These are phyloP conservation scores for Litchi chinensis DNA, from an alignment of 345 rosid genomes.

Conservation along the genomic window DNA sequence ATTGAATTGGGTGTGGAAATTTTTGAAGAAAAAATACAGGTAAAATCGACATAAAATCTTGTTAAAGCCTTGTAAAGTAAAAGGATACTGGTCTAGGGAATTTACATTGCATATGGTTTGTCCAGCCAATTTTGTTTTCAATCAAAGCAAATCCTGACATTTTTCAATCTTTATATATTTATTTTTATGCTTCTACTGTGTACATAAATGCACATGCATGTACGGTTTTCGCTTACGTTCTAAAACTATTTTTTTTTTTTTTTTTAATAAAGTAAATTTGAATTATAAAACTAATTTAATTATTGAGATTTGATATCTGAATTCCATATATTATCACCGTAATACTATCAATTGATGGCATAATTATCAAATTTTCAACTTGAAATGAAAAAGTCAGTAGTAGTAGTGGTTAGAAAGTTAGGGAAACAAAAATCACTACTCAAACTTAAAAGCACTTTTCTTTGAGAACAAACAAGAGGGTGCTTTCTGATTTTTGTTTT, in stretches of 20 bases:
- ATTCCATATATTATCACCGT: not conserved
- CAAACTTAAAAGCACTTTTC: not conserved
- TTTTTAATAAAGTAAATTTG: too few species aligned
- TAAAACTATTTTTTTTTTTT: too few species aligned
- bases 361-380: not conserved
- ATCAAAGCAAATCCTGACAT: not conserved
- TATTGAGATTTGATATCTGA: not conserved
- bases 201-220: not conserved
- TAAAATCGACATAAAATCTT: too few species aligned
- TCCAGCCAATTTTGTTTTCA: not conserved
- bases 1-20: not conserved
- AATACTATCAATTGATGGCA: not conserved
- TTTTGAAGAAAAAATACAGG: not conserved
- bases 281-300: not conserved
- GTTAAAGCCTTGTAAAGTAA: not conserved
- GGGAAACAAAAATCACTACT: not conserved
- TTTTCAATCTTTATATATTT: not conserved
- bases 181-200: not conserved
- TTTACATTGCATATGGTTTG: not conserved
- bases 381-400: not conserved
- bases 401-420: not conserved
- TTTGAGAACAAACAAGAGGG: conserved; percentile 16
- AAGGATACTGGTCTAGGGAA: not conserved
- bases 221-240: too few species aligned
- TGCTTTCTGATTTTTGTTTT: conserved; percentile 9